Evolutionary conservation across 495 filamentous ascomycete species (phyloP).

Genomic region (Penicillium fimorum): DNA sequence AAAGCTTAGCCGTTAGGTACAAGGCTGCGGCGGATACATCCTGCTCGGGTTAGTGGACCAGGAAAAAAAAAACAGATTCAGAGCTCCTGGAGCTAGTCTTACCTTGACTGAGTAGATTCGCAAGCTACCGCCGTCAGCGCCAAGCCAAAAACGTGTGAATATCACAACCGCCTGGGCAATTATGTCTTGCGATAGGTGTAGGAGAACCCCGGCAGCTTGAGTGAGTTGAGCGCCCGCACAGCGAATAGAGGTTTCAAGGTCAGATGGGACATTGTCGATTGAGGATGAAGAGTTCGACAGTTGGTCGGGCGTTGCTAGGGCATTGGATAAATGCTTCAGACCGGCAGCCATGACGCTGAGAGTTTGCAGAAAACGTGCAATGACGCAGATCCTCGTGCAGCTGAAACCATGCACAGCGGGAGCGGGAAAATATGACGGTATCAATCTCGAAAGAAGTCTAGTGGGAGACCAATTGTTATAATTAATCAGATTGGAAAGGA

Average conservation of each 20-base stretch:
- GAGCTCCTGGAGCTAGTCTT: background rate
- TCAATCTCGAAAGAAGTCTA: conserved; percentile 1
- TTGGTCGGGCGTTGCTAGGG: conserved; percentile 80
- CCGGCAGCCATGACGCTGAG: conserved; percentile 29
- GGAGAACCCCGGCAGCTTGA: conserved; percentile 81
- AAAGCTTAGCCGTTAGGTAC: conserved; percentile 83
- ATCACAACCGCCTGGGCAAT: conserved; percentile 88
- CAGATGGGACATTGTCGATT: conserved; percentile 68
- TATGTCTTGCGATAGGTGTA: conserved; percentile 83
- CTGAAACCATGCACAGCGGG: conserved; percentile 10
- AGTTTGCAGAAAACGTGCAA: conserved; percentile 16
- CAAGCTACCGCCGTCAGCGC: conserved; percentile 62
- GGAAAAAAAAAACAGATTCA: background rate
- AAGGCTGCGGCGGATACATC: conserved; percentile 78
- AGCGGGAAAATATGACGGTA: conserved; percentile 3
- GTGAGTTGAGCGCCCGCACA: conserved; percentile 67
- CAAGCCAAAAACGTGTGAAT: conserved; percentile 82
- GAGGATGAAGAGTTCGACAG: conserved; percentile 66
- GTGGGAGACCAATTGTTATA: background rate
- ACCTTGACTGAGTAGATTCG: conserved; percentile 57
- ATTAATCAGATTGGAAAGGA: conserved; percentile 13
- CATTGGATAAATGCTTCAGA: conserved; percentile 69
- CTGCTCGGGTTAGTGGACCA: conserved; percentile 36
- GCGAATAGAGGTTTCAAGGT: conserved; percentile 68
- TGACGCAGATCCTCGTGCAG: conserved; percentile 15